Base-by-base conservation (phyloP, 139 green algal genomes). In the Chlamydomonas sphaeroides region DNA sequence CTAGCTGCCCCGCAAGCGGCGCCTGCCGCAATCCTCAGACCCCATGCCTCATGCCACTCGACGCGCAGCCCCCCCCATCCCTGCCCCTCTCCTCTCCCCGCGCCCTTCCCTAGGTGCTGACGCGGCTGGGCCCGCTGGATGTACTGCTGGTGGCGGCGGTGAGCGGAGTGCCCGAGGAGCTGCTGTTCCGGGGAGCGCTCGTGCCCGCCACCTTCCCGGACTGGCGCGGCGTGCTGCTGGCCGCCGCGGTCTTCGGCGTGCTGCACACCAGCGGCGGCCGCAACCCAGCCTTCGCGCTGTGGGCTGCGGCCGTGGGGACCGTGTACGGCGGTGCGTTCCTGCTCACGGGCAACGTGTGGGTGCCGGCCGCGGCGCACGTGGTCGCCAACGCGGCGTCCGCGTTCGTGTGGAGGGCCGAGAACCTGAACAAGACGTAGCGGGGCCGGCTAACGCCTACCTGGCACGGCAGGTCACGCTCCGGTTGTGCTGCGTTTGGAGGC, bases 161-260 rank as follows among this genome's bases (percentile, higher is more conserved):
- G 49, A 89, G 89, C 0, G 94, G 89, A 0, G 39, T 93, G 0
- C 80, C 84, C 33, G 94, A 98, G 85, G 94, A 98, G 88, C 68
- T 96, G 32, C 84, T 97, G 25, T 98, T 98, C 72, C 79, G 94
- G 25, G 92, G 94, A 10, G 92, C 89, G 0, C 88, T 98, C 57
- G 89, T 98, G 17, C 94, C 94, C 1, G 93, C 89, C 18, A 86
- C 91, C 17, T 91, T 88, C 21, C 89, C 92, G 1, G 94, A 98
- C 73, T 96, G 89, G 88, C 80, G 93, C 14, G 94, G 94, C 28
- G 93, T 89, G 56, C n/a, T 93, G 1, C 51, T 96, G 1, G 85
- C 93, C 11, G 94, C 89, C 11, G 80, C 75, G 1, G 76, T 92
- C 4, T 98, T 98, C 88, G 94, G 94, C 2, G 74, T 85, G 65